phyloP scores from a whole-genome alignment of 768 basidiomycete species.

The Xerocomellus chrysenteron region DNA sequence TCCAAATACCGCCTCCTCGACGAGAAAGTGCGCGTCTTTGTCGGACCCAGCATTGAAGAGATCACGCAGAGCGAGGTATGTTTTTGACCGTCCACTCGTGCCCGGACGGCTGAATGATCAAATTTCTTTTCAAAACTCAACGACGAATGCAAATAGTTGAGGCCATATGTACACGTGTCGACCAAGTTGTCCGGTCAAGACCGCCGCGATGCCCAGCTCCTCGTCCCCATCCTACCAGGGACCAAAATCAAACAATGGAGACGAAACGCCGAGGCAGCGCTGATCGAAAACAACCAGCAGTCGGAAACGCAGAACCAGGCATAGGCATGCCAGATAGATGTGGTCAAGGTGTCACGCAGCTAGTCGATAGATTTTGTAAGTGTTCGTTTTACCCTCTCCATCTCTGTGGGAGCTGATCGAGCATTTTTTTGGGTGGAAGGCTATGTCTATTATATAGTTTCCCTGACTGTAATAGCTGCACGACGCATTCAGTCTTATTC shows the following conservation, averaged over 20 bases:
- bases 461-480: neutral
- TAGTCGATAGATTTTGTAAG: conserved; percentile 1
- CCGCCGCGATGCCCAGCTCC: conserved; percentile 26
- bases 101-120: neutral
- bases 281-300: neutral
- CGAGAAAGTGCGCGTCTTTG: conserved; percentile 78
- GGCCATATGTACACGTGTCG: conserved; percentile 29
- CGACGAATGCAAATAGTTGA: conserved; percentile 15
- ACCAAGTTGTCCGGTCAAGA: conserved; percentile 23
- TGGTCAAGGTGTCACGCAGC: neutral
- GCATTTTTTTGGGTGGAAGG: neutral
- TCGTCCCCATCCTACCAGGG: conserved; percentile 25
- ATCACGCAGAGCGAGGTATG: conserved; percentile 59
- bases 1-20: conserved; percentile 82
- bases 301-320: neutral
- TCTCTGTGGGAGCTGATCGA: neutral
- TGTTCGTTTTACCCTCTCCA: neutral
- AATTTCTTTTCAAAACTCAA: neutral
- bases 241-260: conserved; percentile 28
- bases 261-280: conserved; percentile 14
- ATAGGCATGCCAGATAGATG: neutral
- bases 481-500: neutral
- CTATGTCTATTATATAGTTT: neutral
- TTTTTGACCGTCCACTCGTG: neutral
- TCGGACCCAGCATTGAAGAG: conserved; percentile 72